These are phyloP conservation scores for Ophiostoma ulmi DNA, from an alignment of 2,329 filamentous ascomycete genomes.

Conservation along the genomic window DNA sequence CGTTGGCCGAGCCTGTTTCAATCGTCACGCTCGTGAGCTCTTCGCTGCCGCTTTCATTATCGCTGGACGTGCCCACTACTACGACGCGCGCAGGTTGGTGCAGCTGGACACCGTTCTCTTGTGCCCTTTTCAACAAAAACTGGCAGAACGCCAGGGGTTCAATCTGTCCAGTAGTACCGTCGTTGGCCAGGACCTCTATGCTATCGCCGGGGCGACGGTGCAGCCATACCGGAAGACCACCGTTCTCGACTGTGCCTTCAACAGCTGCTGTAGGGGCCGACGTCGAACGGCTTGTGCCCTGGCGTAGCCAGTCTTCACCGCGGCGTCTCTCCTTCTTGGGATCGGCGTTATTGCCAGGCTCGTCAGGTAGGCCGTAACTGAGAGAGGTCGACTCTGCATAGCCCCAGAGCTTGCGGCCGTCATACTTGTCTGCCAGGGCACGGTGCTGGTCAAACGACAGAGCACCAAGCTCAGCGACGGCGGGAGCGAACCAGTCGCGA, in stretches of 20 bases:
- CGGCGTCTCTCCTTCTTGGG: constrained; percentile 24
- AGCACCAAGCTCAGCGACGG: constrained; percentile 51
- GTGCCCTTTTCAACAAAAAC: constrained; percentile 56
- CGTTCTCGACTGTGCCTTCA: neutral
- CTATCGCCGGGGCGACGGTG: constrained; percentile 49
- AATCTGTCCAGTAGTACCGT: constrained; percentile 60
- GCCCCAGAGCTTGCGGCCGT: constrained; percentile 51
- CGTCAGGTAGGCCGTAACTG: constrained; percentile 39
- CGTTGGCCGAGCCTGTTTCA: neutral
- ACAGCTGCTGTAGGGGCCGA: constrained; percentile 28
- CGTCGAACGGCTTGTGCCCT: constrained; percentile 36
- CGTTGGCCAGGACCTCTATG: constrained; percentile 57
- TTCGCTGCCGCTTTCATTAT: constrained; percentile 32
- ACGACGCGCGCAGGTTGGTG: constrained; percentile 56
- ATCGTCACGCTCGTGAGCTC: constrained; percentile 47
- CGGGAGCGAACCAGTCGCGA: constrained; percentile 63
- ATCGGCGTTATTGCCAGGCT: constrained; percentile 27
- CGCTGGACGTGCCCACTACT: constrained; percentile 46
- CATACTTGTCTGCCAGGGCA: constrained; percentile 54
- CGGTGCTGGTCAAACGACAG: constrained; percentile 67
- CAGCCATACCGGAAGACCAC: constrained; percentile 51
- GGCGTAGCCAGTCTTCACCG: constrained; percentile 60
- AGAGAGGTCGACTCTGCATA: constrained; percentile 54
- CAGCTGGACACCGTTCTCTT: constrained; percentile 59
- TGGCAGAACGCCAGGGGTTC: constrained; percentile 62